Base-by-base conservation (phyloP, 371 early-diverging fungal species). In the Mucor ambiguus region DNA sequence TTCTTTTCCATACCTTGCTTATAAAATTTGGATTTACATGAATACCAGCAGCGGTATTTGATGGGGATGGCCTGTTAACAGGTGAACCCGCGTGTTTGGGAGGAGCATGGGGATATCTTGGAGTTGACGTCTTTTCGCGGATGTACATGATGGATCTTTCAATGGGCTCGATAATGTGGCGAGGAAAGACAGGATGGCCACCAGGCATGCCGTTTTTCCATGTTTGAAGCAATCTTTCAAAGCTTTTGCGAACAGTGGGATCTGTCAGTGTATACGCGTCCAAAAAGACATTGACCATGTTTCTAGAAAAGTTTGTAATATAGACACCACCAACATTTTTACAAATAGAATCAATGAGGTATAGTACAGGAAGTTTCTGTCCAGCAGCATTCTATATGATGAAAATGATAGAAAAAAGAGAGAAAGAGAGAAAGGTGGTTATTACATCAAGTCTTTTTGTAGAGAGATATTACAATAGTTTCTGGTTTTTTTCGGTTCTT, bases 311-410 rank as follows among this genome's bases (percentile, higher is more conserved):
- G 32, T 87, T 74, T 18, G 73, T 68, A 11, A 91, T 71, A 78
- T 95, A 97, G 24, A 80, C 80, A 22, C 85, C 89, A 22, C 95
- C 95, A 32, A 94, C 90, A 76, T 94, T 95, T 81, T 97, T 97
- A 76, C 88, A 86, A 26, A 97, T 96, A 37, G 96, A 96, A 79
- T 97, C 97, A 64, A 97, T 85, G 48, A 97, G 85, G 77, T 95
- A 97, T 33, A 97, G 79, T 4, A 90, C 84, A 20, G 96, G 96
- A 24, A 97, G 82, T 79, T 95, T 96, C 68, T 89, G 89, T 35
- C 80, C 84, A 24, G 91, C 82, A 20, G 86, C 86, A 57, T 88
- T 91, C 93, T 94, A 77, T 48, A 68, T 22, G 49, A 22, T 49
- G 24, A 49, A 49, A 26, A 14, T 48, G 22, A 32, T 12, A 52